These are phyloP conservation scores for Psilocybe sp. DNA, from an alignment of 768 basidiomycete species.

Conservation along the genomic window DNA sequence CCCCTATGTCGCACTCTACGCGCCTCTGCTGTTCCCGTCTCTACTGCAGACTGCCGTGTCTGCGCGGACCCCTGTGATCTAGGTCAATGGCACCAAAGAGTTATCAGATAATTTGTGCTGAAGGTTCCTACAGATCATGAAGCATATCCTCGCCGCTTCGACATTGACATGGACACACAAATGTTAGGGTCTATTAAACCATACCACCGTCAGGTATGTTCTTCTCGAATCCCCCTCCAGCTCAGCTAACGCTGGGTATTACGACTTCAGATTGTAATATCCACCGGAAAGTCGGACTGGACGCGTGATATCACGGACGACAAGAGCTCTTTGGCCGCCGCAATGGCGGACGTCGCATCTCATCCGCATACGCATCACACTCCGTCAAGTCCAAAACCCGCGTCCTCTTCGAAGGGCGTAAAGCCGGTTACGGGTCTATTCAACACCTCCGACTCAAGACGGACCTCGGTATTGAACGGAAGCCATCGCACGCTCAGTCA, in stretches of 20 bases:
- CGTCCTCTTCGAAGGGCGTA: conserved; percentile 28
- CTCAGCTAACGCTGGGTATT: conserved; percentile 4
- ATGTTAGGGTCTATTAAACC: conserved; percentile 88
- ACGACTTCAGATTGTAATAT: conserved; percentile 69
- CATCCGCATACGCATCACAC: conserved; percentile 22
- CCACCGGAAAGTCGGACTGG: conserved; percentile 91
- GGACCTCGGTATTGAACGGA: conserved; percentile 78
- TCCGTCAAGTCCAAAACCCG: conserved; percentile 21
- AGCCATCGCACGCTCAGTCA: conserved; percentile 75
- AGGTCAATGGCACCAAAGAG: conserved; percentile 34
- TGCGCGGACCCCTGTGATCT: conserved; percentile 80
- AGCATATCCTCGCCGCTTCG: conserved; percentile 69
- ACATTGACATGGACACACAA: conserved; percentile 73
- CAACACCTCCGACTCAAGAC: conserved; percentile 48
- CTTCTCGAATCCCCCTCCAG: neutral
- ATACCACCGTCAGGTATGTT: conserved; percentile 71
- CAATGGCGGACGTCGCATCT: conserved; percentile 39
- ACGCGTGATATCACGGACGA: conserved; percentile 73
- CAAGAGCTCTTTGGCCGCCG: conserved; percentile 65
- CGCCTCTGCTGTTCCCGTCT: conserved; percentile 60
- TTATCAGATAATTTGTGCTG: conserved; percentile 25
- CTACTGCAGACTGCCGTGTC: conserved; percentile 63
- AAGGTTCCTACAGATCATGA: conserved; percentile 54
- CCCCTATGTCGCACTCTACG: conserved; percentile 49
- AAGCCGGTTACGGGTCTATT: conserved; percentile 53